Conservation (phyloP, 1,139 yeast genomes). For the Zygoascus hellenicus region DNA sequence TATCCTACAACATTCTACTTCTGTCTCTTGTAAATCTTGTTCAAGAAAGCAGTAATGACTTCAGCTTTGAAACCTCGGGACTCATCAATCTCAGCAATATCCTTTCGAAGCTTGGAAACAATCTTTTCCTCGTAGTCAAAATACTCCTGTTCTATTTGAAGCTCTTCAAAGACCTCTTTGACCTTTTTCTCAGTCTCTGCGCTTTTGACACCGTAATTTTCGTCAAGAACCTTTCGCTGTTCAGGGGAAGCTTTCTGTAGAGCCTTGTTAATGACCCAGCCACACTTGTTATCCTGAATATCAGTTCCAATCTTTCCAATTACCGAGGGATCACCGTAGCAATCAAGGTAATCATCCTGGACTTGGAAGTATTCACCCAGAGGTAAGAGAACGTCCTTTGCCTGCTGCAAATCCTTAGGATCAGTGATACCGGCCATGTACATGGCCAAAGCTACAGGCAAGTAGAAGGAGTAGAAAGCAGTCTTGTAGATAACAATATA, state of each 20-base stretch:
- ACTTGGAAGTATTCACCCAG: conserved; percentile 98
- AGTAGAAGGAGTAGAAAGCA: conserved; percentile 93
- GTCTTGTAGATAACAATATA: conserved; percentile 96
- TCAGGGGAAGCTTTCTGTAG: conserved; percentile 69
- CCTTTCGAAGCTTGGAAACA: conserved; percentile 56
- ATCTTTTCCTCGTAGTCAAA: conserved; percentile 74
- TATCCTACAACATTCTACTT: conserved; percentile 43
- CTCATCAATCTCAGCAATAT: conserved; percentile 74
- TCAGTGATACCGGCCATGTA: conserved; percentile 74
- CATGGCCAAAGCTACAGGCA: conserved; percentile 98
- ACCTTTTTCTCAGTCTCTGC: conserved; percentile 61
- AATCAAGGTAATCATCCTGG: conserved; percentile 95
- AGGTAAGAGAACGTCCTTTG: conserved; percentile 80
- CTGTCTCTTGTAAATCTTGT: conserved; percentile 88
- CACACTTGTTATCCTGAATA: conserved; percentile 96
- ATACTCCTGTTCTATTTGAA: conserved; percentile 67
- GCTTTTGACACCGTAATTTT: conserved; percentile 84
- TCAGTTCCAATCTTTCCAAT: conserved; percentile 99
- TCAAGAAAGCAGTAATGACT: conserved; percentile 75
- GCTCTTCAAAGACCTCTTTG: conserved; percentile 67
- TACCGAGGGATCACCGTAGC: conserved; percentile 95
- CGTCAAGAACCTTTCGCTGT: conserved; percentile 77
- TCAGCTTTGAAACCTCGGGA: conserved; percentile 85
- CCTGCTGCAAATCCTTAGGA: conserved; percentile 78
- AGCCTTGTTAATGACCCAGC: conserved; percentile 96